Conservation (phyloP, 768 basidiomycete species). For the Lepiota subincarnata region DNA sequence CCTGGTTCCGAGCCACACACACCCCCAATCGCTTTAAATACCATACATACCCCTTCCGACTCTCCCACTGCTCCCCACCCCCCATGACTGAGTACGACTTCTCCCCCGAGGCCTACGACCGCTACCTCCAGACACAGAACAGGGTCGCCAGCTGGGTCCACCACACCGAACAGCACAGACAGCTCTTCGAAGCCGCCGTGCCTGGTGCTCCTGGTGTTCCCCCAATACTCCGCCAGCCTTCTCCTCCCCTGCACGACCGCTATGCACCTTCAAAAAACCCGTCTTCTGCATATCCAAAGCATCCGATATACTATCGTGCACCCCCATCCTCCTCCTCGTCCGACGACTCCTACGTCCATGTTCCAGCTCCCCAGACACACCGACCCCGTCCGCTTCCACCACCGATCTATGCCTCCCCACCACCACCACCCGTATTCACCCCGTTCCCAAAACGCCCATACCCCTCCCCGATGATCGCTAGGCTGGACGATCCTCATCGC, state of each 20-base stretch:
- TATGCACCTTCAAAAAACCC: slow-evolving; percentile 11
- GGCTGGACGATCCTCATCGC: not conserved
- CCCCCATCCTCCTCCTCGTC: slow-evolving; percentile 18
- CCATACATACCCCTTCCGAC: not conserved
- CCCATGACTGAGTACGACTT: slow-evolving; percentile 61
- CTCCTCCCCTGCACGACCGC: slow-evolving; percentile 14
- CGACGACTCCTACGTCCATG: slow-evolving; percentile 20
- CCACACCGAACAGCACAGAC: slow-evolving; percentile 37
- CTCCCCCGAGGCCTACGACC: slow-evolving; percentile 50
- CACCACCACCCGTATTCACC: slow-evolving; percentile 12
- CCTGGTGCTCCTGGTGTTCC: slow-evolving; percentile 11
- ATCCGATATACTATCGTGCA: slow-evolving; percentile 6
- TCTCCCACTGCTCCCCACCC: slow-evolving; percentile 1
- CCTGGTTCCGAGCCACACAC: not conserved
- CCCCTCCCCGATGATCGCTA: not conserved
- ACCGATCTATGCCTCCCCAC: slow-evolving; percentile 15
- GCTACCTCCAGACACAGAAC: slow-evolving; percentile 40
- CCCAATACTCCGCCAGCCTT: slow-evolving; percentile 9
- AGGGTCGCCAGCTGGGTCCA: slow-evolving; percentile 49
- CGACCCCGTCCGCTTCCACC: slow-evolving; percentile 18
- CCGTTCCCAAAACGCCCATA: slow-evolving; percentile 7
- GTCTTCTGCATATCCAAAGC: not conserved
- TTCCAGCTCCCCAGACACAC: slow-evolving; percentile 16
- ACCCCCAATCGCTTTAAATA: slow-evolving; percentile 2
- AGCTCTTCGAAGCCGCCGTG: slow-evolving; percentile 25